These are phyloP conservation scores for Astraeus odoratus DNA, from an alignment of 768 basidiomycete species.

Conservation along the genomic window DNA sequence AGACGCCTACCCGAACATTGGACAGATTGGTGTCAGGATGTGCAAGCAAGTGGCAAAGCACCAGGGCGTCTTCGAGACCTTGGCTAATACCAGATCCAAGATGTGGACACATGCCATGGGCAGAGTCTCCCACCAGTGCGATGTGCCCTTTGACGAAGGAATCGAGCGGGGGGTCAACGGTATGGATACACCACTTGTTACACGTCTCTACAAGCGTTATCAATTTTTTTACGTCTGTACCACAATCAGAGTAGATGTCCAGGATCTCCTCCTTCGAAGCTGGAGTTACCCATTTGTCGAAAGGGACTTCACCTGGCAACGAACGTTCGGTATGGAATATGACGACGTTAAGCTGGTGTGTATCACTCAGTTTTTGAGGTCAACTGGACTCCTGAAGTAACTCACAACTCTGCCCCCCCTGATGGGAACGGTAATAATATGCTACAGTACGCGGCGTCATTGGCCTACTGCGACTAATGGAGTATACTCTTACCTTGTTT, in stretches of 20 bases:
- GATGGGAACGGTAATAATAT: conserved; percentile 48
- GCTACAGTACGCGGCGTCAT: conserved; percentile 26
- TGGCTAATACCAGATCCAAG: conserved; percentile 54
- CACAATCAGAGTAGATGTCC: conserved; percentile 38
- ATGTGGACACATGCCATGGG: conserved; percentile 55
- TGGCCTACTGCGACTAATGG: neutral
- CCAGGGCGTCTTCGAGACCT: conserved; percentile 49
- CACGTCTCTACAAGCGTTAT: conserved; percentile 37
- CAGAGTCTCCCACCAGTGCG: conserved; percentile 50
- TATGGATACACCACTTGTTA: conserved; percentile 49
- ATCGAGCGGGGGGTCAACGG: conserved; percentile 37
- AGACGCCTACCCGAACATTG: conserved; percentile 35
- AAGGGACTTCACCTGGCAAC: conserved; percentile 20
- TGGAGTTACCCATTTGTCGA: conserved; percentile 35
- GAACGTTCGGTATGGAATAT: conserved; percentile 32
- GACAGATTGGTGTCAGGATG: conserved; percentile 33
- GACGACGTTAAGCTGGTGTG: conserved; percentile 40
- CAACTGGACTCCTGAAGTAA: neutral
- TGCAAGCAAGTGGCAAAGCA: conserved; percentile 39
- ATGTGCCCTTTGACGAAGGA: conserved; percentile 39
- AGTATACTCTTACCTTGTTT: conserved; percentile 32
- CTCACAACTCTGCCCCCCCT: conserved; percentile 35
- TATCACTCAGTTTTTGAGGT: neutral
- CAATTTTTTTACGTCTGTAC: conserved; percentile 35
- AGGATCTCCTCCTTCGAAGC: conserved; percentile 38